Evolutionary conservation across 768 basidiomycete species (phyloP), one percentile per base, ranked within the genome.

Genomic region (Suillus decipiens): DNA sequence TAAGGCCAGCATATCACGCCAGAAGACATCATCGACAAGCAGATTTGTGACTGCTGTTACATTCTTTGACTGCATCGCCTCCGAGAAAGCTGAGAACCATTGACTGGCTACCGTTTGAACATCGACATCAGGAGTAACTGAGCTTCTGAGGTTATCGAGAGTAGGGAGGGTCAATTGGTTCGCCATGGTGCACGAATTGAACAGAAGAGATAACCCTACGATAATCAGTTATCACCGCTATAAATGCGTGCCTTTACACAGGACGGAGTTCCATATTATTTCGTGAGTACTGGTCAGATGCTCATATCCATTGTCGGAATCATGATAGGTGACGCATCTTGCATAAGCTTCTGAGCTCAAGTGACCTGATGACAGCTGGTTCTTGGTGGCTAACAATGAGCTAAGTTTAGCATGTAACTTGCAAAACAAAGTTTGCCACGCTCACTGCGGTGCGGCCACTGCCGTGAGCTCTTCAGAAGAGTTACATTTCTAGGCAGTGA

Each of bases 1-100:
- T 60, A 89, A 77, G 0, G 84, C 79, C n/a, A 87, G 79, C 59
- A 83, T 76, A 65, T 89, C 87, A 14, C 86, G 75, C 88, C 87
- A 89, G 63, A 82, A 82, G 5, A 77, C 77, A 51, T 70, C 71
- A 24, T 73, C 71, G 36, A 79, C 60, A 51, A 77, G 69, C 24
- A 78, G 60, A 15, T 68, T 68, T n/a, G 77, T 62, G 42, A 84
- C 69, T 15, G 72, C 72, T 28, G 74, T 69, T 19, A 76, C 73
- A 47, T 81, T 72, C 61, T 73, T 73, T 22, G 72, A 65, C 57
- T 73, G 69, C 17, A 79, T 69, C 37, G 71, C 72, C 59, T 71
- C 67, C 14, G 68, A 37, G 67, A 85, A 82, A 7, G 72, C 67
- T n/a, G 67, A 45, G 60, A 84, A 75, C 84, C 84, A 85, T 47